These are phyloP conservation scores for Yarrowia deformans DNA, from an alignment of 805 yeast species.

Conservation along the genomic window DNA sequence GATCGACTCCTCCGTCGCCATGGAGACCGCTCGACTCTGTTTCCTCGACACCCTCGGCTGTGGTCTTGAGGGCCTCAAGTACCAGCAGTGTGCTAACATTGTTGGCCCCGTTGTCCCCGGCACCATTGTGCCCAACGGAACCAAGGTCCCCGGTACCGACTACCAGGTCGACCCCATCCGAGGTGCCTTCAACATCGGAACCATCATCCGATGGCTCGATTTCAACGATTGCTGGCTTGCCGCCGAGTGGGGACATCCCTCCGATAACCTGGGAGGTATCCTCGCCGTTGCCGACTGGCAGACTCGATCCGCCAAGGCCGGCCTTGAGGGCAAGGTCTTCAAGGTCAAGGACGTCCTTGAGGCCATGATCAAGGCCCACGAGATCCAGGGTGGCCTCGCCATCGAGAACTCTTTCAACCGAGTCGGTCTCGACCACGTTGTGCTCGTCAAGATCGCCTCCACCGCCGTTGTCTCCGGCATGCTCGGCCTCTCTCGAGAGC, in stretches of 20 bases:
- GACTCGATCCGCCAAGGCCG: conserved; percentile 56
- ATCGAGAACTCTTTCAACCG: conserved; percentile 65
- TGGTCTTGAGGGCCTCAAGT: conserved; percentile 65
- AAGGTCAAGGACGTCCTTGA: conserved; percentile 60
- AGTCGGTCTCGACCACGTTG: conserved; percentile 67
- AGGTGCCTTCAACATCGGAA: conserved; percentile 65
- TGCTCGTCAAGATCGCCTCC: conserved; percentile 65
- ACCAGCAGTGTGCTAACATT: conserved; percentile 57
- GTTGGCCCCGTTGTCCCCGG: conserved; percentile 68
- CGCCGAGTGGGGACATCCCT: conserved; percentile 76
- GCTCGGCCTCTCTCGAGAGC: conserved; percentile 59
- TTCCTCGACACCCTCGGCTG: conserved; percentile 66
- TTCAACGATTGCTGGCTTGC: conserved; percentile 72
- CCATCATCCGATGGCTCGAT: conserved; percentile 66
- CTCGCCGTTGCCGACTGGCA: conserved; percentile 65
- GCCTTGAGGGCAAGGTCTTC: conserved; percentile 54
- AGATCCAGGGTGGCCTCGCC: conserved; percentile 66
- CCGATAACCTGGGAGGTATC: conserved; percentile 67
- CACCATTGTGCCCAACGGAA: conserved; percentile 61
- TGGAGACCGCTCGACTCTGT: conserved; percentile 63
- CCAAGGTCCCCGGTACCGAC: conserved; percentile 62
- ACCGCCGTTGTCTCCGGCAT: conserved; percentile 65
- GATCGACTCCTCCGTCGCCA: conserved; percentile 57
- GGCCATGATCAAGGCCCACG: conserved; percentile 69
- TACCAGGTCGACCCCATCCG: conserved; percentile 62